Evolutionary conservation across 768 basidiomycete genomes (phyloP).

Genomic region (Tylopilus felleus): DNA sequence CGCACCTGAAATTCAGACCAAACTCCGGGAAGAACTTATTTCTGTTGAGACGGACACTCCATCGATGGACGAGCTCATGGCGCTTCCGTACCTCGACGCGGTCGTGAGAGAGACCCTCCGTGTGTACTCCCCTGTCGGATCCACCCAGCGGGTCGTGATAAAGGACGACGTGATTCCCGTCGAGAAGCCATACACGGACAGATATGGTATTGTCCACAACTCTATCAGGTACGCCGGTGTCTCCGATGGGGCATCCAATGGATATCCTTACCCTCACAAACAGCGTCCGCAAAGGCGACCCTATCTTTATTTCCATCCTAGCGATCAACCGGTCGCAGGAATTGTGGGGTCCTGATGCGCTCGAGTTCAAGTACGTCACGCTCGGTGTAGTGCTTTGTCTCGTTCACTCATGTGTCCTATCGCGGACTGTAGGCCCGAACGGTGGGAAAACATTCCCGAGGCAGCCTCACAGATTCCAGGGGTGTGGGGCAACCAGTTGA

Average conservation of each 20-base stretch:
- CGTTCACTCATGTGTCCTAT: not conserved
- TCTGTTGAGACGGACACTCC: not conserved
- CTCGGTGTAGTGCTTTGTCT: not conserved
- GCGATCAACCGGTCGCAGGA: not conserved
- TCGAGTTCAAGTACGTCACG: not conserved
- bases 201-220: not conserved
- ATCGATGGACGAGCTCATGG: not conserved
- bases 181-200: not conserved
- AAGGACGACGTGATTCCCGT: not conserved
- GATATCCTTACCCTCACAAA: not conserved
- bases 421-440: not conserved
- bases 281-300: not conserved
- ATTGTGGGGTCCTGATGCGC: not conserved
- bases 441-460: not conserved
- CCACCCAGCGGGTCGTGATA: not conserved
- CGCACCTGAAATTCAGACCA: not conserved
- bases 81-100: not conserved
- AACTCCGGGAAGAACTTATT: not conserved
- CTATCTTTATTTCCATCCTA: not conserved
- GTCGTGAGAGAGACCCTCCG: not conserved
- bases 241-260: not conserved
- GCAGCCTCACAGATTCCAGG: not conserved
- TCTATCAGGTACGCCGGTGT: not conserved
- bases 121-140: not conserved
- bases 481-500: not conserved